These are phyloP conservation scores for Komagataea norvegica DNA, from an alignment of 1,139 yeast genomes.

Conservation along the genomic window DNA sequence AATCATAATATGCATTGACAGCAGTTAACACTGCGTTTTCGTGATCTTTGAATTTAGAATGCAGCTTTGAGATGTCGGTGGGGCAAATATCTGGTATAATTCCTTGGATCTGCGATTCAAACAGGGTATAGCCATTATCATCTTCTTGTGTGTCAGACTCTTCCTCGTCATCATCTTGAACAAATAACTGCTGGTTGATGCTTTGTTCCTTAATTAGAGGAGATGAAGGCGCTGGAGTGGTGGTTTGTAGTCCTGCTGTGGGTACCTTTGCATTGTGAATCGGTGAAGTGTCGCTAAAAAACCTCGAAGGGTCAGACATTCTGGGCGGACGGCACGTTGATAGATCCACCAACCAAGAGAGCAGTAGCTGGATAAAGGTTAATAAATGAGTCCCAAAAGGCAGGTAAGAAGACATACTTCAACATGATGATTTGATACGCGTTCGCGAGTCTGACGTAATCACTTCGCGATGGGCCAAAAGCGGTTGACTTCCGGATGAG, in stretches of 20 bases:
- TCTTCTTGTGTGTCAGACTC: slow-evolving; percentile 5
- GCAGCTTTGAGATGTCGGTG: slow-evolving; percentile 7
- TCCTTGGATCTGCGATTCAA: slow-evolving; percentile 25
- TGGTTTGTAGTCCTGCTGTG: background rate
- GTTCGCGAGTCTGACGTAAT: background rate
- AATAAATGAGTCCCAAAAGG: no score
- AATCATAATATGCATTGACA: slow-evolving; percentile 22
- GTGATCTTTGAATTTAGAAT: slow-evolving; percentile 8
- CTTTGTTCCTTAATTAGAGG: background rate
- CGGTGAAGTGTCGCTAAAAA: slow-evolving; percentile 9
- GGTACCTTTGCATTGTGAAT: background rate
- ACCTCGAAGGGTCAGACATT: slow-evolving; percentile 12
- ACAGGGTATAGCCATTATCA: slow-evolving; percentile 17
- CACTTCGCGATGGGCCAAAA: background rate
- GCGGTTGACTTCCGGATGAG: background rate
- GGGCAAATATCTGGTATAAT: slow-evolving; percentile 23
- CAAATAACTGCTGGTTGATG: slow-evolving; percentile 14
- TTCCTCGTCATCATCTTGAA: slow-evolving; percentile 16
- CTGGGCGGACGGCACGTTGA: no score
- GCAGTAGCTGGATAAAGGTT: no score
- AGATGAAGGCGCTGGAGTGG: slow-evolving; percentile 2
- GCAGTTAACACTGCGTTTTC: slow-evolving; percentile 20
- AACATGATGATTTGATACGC: background rate
- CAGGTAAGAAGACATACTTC: background rate
- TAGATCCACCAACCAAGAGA: no score